Base-by-base conservation (phyloP, 208 protist species). In the Crithidia mellificae region DNA sequence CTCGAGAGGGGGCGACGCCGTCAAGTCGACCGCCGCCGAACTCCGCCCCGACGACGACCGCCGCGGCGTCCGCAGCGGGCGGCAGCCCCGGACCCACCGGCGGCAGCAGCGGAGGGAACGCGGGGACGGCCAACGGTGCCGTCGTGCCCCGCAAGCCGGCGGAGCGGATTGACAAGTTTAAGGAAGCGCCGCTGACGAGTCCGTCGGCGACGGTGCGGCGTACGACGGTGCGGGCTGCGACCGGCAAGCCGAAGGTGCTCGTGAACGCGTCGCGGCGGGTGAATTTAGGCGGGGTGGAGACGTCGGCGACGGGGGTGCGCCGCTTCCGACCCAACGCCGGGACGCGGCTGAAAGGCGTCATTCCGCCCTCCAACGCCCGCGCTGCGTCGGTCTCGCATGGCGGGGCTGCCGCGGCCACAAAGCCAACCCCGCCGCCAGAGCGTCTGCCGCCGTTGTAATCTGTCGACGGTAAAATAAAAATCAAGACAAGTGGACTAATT, bases 161-260 rank as follows among this genome's bases (percentile, higher is more conserved):
- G 7, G 55, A 76, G 20, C 63, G 47, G 17, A 51, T 76, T 20
- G 63, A 76, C n/a, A 58, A 46, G n/a, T 58, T 66, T 6, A 65
- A 76, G 56, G 70, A 70, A 24, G 44, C 63, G 0, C 63, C 70
- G 4, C 0, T 64, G 27, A 54, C 25, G 38, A 76, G 70, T 38
- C 63, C 70, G 20, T 64, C 70, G 4, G 70, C 70, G 6, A 76
- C 70, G 20, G 46, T 53, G 44, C 63, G 70, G 12, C 70, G 63
- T 2, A 44, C 61, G 14, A 76, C 70, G 0, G 70, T 76, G n/a
- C 63, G 55, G 15, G 12, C 55, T 15, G n/a, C 34, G 7, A 38
- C 63, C 11, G 39, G 49, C 6, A 75, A 57, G 24, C 20, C 44
- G 15, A 68, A 58, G 44, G 20, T 53, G 17, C 6, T 49, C 14